phyloP scores from a whole-genome alignment of 2,329 filamentous ascomycete species.

The Delphinella strobiligena region DNA sequence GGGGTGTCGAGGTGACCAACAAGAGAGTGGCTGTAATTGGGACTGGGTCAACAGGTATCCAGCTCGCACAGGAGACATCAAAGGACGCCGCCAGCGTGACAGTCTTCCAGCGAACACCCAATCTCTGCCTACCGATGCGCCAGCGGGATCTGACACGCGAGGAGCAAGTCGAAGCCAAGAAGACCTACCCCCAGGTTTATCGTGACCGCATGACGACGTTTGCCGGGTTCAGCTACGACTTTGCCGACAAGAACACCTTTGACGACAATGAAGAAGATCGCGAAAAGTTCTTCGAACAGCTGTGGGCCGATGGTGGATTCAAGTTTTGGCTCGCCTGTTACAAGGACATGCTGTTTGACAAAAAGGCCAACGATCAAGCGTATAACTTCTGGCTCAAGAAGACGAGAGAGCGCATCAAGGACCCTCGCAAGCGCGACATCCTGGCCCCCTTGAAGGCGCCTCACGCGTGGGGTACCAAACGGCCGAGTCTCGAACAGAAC shows the following conservation, averaged over 20 bases:
- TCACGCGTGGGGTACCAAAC: conserved; percentile 35
- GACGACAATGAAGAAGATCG: conserved; percentile 30
- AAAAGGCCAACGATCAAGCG: conserved; percentile 29
- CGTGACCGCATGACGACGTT: conserved; percentile 40
- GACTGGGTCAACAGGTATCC: conserved; percentile 31
- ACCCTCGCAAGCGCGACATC: conserved; percentile 32
- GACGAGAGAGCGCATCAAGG: conserved; percentile 28
- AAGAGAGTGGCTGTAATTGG: conserved; percentile 31
- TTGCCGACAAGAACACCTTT: conserved; percentile 41
- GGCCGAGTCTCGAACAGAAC: conserved; percentile 35
- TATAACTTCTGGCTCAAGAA: conserved; percentile 38
- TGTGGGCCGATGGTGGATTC: conserved; percentile 27
- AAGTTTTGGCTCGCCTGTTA: conserved; percentile 32
- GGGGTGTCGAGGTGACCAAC: conserved; percentile 20
- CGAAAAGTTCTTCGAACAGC: conserved; percentile 30
- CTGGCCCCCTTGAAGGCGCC: conserved; percentile 33
- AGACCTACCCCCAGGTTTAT: conserved; percentile 37
- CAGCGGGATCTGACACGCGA: conserved; percentile 35
- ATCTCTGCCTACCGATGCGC: conserved; percentile 51
- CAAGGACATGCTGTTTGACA: conserved; percentile 28
- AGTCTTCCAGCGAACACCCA: conserved; percentile 57
- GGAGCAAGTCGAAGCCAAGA: conserved; percentile 38
- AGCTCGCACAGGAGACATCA: conserved; percentile 23
- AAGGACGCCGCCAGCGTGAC: conserved; percentile 29
- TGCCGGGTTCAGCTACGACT: conserved; percentile 48